These are phyloP conservation scores for Aspergillus ostianus DNA, from an alignment of 495 filamentous ascomycete species.

Conservation along the genomic window DNA sequence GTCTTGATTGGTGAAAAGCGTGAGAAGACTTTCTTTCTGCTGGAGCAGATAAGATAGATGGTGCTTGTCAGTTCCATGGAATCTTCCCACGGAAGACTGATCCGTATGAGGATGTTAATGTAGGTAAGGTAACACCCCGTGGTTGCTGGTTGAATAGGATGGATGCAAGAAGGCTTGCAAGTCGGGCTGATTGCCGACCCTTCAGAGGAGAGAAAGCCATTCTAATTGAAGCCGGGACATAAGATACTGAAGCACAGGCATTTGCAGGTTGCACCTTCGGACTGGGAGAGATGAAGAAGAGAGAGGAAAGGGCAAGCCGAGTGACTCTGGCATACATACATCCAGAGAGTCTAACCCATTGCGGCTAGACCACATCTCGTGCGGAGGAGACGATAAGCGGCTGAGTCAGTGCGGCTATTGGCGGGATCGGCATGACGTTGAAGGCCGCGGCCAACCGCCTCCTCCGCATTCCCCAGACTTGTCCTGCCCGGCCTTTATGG, in stretches of 20 bases:
- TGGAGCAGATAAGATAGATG: too few relatives aligned
- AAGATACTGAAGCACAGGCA: background rate
- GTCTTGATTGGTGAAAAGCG: too few relatives aligned
- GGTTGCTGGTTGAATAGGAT: too few relatives aligned
- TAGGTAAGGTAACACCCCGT: too few relatives aligned
- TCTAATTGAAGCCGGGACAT: background rate
- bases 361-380: background rate
- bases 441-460: slow-evolving; percentile 36
- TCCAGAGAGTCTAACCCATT: background rate
- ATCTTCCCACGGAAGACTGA: too few relatives aligned
- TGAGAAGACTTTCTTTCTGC: too few relatives aligned
- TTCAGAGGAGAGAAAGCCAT: background rate
- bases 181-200: too few relatives aligned
- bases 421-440: slow-evolving; percentile 24
- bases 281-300: background rate
- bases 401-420: slow-evolving; percentile 18
- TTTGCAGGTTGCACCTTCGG: background rate
- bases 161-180: too few relatives aligned
- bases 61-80: too few relatives aligned
- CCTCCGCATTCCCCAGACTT: slow-evolving; percentile 34
- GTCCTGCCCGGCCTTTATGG: background rate
- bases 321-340: background rate
- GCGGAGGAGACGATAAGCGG: background rate
- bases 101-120: too few relatives aligned
- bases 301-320: background rate